Base-by-base conservation (phyloP, 371 early-diverging fungal genomes). In the Rhizopus arrhizus region DNA sequence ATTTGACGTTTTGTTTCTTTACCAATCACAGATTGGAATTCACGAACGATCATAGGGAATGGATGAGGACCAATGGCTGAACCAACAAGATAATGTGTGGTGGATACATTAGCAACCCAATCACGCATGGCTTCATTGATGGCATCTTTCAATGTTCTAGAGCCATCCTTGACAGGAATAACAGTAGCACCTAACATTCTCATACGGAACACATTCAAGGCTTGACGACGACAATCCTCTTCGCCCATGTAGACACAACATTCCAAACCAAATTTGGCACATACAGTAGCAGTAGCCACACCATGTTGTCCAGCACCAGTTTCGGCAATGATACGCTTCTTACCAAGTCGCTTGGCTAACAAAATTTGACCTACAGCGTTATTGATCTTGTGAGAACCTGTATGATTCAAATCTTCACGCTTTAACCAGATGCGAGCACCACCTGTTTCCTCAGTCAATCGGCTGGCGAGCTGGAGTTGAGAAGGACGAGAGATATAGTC, bases 291-390 rank as follows among this genome's bases (percentile, higher is more conserved):
- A 4, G 97, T 97, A 35, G 95, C 97, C 5, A 98, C 97, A 76
- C 97, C 98, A 73, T 98, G 97, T 71, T 98, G 98, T 31, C 98
- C 98, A 49, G 98, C 97, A 45, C 98, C 97, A 12, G 98, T 98
- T 70, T 98, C 98, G 41, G 97, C 97, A 80, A 98, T 97, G 67
- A 97, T 96, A 67, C 96, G 89, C 62, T 82, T 89, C 85, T 98
- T 98, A 66, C 97, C 96, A 15, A 98, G 79, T 41, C 96, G 89
- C 80, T 91, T 91, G 36, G 98, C 97, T 31, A 98, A 77, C 63
- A 98, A 82, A 32, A 89, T 87, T 65, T 98, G 97, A 33, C 97
- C 98, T 22, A 98, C 75, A 4, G 96, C 97, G 60, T 98, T 98
- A 83, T 98, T 98, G 82, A 98, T 94, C 81, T 97, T 98, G 85